A percentile compares a stretch with the other conserved stretches of the same genome.
Evolutionary conservation across 2,329 filamentous ascomycete genomes (phyloP).

Genomic region (Ophiognomonia clavigignenti-juglandacearum): DNA sequence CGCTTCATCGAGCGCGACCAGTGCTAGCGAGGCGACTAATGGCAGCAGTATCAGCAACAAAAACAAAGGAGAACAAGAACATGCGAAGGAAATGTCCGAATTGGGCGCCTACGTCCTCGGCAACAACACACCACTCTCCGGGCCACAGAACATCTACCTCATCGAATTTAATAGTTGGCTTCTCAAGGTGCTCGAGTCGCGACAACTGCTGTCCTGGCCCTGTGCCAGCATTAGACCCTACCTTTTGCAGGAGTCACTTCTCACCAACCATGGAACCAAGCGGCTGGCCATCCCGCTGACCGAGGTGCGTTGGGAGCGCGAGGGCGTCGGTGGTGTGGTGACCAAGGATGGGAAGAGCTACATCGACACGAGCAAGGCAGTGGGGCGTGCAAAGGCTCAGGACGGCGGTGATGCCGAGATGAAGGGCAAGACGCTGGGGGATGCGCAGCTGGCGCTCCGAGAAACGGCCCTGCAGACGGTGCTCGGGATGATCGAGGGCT

Average conservation of each 20-base stretch:
- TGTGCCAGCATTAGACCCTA: slow-evolving; percentile 73
- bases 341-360: slow-evolving; percentile 58
- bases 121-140: slow-evolving; percentile 74
- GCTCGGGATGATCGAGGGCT: slow-evolving; percentile 75
- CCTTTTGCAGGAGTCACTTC: slow-evolving; percentile 69
- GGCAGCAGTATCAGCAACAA: slow-evolving; percentile 10
- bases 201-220: slow-evolving; percentile 67
- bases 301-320: slow-evolving; percentile 82
- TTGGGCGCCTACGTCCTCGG: slow-evolving; percentile 81
- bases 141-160: slow-evolving; percentile 76
- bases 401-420: slow-evolving; percentile 27
- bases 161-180: slow-evolving; percentile 83
- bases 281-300: slow-evolving; percentile 83
- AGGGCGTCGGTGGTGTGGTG: slow-evolving; percentile 60
- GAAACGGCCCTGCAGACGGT: slow-evolving; percentile 77
- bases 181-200: slow-evolving; percentile 65
- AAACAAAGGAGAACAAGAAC: slow-evolving; percentile 39
- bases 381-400: slow-evolving; percentile 24
- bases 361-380: slow-evolving; percentile 48
- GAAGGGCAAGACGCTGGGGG: slow-evolving; percentile 50
- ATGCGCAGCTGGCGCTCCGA: slow-evolving; percentile 68
- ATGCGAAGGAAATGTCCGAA: slow-evolving; percentile 60
- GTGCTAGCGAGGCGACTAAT: slow-evolving; percentile 25
- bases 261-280: slow-evolving; percentile 66
- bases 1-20: slow-evolving; percentile 19